Evolutionary conservation across 208 protist genomes (phyloP), one percentile per base, ranked within the genome.

Genomic region (Crithidia sp.): DNA sequence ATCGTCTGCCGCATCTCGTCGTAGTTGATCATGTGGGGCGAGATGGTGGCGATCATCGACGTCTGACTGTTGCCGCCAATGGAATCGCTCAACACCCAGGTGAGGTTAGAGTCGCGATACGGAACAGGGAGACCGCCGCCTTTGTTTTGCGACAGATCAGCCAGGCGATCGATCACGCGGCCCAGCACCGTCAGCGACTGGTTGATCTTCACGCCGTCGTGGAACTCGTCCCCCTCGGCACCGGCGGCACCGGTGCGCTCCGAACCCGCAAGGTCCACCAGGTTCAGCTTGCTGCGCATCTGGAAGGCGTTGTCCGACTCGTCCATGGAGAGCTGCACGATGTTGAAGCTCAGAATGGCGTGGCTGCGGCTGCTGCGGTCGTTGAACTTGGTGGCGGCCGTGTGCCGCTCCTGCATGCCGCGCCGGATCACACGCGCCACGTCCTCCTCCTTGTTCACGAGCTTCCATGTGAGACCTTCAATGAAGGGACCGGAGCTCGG

Each of bases 1-100:
- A 99, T 67, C 17, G 98, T 99, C 37, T 93, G 89, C 0, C 89
- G 73, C 63, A 93, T 98, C 69, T 99, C 97, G 16, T 98, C 97
- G 45, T 88, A 95, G 75, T 98, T 94, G 64, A 90, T 77, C 28
- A 72, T 60, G 69, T 95, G 86, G 2, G 97, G 98, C 13, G 87
- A 95, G 43, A 99, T 82, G 36, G 95, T 97, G 41, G 97, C 97
- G 14, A 99, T 85, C 96, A 99, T 98, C 47, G 91, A 89, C 5
- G 98, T 99, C 67, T 97, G 96, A 47, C 86, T 92, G 71, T 95
- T 94, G n/a, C 95, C 95, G 73, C 93, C 93, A 28, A 98, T 77
- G 41, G 86, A 94, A 68, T 98, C 95, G 80, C 86, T 96, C 65
- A 98, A 64, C 61, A 97, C 67, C 84, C 87, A 92, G 7, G 95